Conservation (phyloP, 805 yeast species). For the Cyberlindnera xishuangbannaensis region DNA sequence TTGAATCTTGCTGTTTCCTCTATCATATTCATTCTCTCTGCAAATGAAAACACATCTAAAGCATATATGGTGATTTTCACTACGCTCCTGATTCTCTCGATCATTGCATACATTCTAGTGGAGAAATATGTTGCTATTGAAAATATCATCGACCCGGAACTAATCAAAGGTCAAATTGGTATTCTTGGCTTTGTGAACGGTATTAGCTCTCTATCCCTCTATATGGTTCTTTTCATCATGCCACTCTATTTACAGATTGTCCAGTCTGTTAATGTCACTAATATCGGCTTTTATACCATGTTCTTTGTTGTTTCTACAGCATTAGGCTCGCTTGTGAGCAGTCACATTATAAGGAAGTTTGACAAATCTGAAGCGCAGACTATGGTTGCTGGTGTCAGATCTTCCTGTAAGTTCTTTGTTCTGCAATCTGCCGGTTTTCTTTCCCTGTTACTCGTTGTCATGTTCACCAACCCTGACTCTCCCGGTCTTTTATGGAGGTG, state of each 20-base stretch:
- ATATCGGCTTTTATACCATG: conserved; percentile 35
- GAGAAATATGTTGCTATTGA: conserved; percentile 34
- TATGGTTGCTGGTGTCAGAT: conserved; percentile 17
- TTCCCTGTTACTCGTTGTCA: conserved; percentile 7
- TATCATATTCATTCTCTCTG: conserved; percentile 30
- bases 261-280: conserved; percentile 33
- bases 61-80: conserved; percentile 11
- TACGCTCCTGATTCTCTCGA: conserved; percentile 11
- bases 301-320: conserved; percentile 36
- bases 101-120: conserved; percentile 25
- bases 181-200: conserved; percentile 32
- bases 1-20: conserved; percentile 31
- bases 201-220: conserved; percentile 32
- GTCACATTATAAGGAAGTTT: conserved; percentile 26
- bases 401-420: conserved; percentile 13
- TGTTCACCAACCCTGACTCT: conserved; percentile 12
- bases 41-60: conserved; percentile 15
- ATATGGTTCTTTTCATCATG: conserved; percentile 30
- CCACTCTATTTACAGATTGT: conserved; percentile 41
- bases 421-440: conserved; percentile 19
- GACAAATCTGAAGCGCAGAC: conserved; percentile 21
- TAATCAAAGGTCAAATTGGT: conserved; percentile 35
- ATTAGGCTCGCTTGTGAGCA: conserved; percentile 34
- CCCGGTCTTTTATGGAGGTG: conserved; percentile 17
- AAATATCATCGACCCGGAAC: conserved; percentile 34